Conservation (phyloP, 1,139 yeast genomes). For the Geotrichum europaeum region DNA sequence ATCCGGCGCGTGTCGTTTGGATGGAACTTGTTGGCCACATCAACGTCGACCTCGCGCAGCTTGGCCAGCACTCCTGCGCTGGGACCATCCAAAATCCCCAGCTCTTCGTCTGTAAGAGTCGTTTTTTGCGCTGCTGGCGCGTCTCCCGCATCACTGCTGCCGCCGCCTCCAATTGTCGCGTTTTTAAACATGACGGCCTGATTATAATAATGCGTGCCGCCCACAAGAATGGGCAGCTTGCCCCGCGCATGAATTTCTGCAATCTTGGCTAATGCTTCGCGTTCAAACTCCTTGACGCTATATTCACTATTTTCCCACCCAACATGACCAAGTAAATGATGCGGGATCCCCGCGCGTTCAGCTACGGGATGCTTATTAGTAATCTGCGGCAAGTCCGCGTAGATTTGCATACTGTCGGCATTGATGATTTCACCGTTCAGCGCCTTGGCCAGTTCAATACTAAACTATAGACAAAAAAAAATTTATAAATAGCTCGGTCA, state of each 20-base stretch:
- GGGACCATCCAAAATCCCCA: conserved; percentile 47
- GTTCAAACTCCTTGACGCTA: conserved; percentile 70
- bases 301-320: conserved; percentile 70
- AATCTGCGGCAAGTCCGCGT: conserved; percentile 61
- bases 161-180: conserved; percentile 40
- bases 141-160: neutral
- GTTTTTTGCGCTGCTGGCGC: neutral
- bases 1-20: conserved; percentile 83
- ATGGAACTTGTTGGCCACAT: conserved; percentile 74
- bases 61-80: conserved; percentile 45
- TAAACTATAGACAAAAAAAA: conserved; percentile 38
- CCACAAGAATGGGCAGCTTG: conserved; percentile 81
- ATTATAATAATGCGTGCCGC: conserved; percentile 93
- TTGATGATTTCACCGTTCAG: conserved; percentile 86
- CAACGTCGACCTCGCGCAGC: conserved; percentile 57
- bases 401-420: conserved; percentile 97
- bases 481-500: neutral
- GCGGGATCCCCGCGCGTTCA: conserved; percentile 69
- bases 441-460: conserved; percentile 70
- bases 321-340: conserved; percentile 83
- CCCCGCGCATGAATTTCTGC: conserved; percentile 62
- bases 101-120: conserved; percentile 36
- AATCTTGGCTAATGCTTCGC: conserved; percentile 54
- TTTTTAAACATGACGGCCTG: conserved; percentile 71
- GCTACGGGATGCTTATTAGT: conserved; percentile 86